Conservation (phyloP, 2,329 filamentous ascomycete species). For the Aspergillus flavus region DNA sequence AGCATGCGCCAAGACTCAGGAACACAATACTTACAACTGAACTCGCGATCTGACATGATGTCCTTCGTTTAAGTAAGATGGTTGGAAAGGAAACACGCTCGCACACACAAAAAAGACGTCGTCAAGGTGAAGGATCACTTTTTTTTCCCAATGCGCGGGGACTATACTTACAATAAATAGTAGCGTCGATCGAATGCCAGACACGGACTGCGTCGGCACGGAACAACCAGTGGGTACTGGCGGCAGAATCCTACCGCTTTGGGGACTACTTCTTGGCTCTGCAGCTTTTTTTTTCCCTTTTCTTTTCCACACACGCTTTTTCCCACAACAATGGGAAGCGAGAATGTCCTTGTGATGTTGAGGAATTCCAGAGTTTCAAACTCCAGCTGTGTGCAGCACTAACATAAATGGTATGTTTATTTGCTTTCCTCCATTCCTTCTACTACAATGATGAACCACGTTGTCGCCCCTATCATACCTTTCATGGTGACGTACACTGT, state of each 20-base stretch:
- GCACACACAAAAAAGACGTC: background rate
- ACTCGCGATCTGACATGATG: slow-evolving; percentile 59
- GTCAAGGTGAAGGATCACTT: slow-evolving; percentile 7
- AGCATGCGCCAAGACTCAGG: slow-evolving; percentile 14
- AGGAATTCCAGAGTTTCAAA: slow-evolving; percentile 10
- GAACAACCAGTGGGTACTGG: slow-evolving; percentile 6
- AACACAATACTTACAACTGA: slow-evolving; percentile 46
- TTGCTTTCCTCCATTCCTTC: slow-evolving; percentile 10
- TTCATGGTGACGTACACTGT: slow-evolving; percentile 63
- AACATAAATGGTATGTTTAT: slow-evolving; percentile 31
- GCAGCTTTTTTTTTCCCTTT: slow-evolving; percentile 23
- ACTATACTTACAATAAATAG: slow-evolving; percentile 14
- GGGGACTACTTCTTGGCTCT: slow-evolving; percentile 1
- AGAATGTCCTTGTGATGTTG: slow-evolving; percentile 4
- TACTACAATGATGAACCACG: slow-evolving; percentile 57
- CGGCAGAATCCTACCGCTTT: slow-evolving; percentile 14
- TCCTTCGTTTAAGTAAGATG: background rate
- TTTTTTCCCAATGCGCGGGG: slow-evolving; percentile 11
- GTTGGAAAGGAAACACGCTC: background rate
- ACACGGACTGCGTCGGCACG: slow-evolving; percentile 7
- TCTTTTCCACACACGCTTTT: slow-evolving; percentile 16
- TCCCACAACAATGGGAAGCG: slow-evolving; percentile 16
- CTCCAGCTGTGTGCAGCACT: slow-evolving; percentile 8
- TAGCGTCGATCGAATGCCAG: slow-evolving; percentile 4
- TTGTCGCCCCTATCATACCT: slow-evolving; percentile 67